These are phyloP conservation scores for Prunus persica DNA, from an alignment of 306 rosid genomes.

Conservation along the genomic window Prunus_persica_NCBIv2 NC_034011.1:5533501-5534000, in stretches of 20 bases:
- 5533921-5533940: neutral
- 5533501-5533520: neutral
- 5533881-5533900: slow-evolving; percentile 1
- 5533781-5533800: neutral
- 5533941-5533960: neutral
- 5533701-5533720: neutral
- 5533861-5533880: slow-evolving; percentile 6
- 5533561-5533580: neutral
- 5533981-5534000: slow-evolving; percentile 62
- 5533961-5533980: neutral
- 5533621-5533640: neutral
- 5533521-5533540: neutral
- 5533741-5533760: slow-evolving; percentile 14
- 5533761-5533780: neutral
- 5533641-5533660: neutral
- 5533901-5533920: neutral
- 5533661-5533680: neutral
- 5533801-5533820: slow-evolving; percentile 42
- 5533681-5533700: neutral
- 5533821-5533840: neutral
- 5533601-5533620: neutral
- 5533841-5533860: slow-evolving; percentile 7
- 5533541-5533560: neutral
- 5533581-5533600: neutral
- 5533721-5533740: neutral